Base-by-base conservation (phyloP, 345 rosid species). In the Brassica rapa region DNA sequence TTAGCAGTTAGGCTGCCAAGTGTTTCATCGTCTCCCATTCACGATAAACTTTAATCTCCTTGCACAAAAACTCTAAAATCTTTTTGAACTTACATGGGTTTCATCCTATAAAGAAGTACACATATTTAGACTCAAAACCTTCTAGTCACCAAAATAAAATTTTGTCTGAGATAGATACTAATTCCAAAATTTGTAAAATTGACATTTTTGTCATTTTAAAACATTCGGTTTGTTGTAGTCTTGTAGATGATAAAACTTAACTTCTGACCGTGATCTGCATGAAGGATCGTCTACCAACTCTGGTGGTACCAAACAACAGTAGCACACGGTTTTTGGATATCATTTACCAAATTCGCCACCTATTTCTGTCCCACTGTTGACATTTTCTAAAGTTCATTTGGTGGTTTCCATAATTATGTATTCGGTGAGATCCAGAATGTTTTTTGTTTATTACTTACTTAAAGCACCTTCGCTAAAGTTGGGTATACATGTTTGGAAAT, bases 371-470 rank as follows among this genome's bases (percentile, higher is more conserved):
- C 21, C 21, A 0, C 11, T 49, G 23, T 75, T 46, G 55, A 46
- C 39, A 61, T 61, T 62, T 24, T 32, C 8, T 7, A 60, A 24
- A 9, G 14, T 46, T 46, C 24, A 6, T 69, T 76, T n/a, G 64
- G 75, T 77, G 27, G 10, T 62, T 69, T 15, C 27, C 21, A 77
- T 27, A 62, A 70, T 33, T 53, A 29, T 68, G 37, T 27, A 49
- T 49, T 8, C 9, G 25, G 25, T 43, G 8, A 33, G 55, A 46
- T 46, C 55, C 55, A 43, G 55, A 46, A 46, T 46, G 55, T 46
- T 46, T 27, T 41, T 46, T 46, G 55, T 46, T 46, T 46, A 14
- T 46, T 14, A 46, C 55, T 46, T 46, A 46, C 55, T 46, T 10
- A 41, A 51, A 51, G 56, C 56, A 51, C 7, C 56, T 5, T n/a